A percentile compares a stretch with the other conserved stretches of the same genome.
These are phyloP conservation scores for Schoenoplectus triqueter DNA, from an alignment of 202 grass and related monocot genomes.

Conservation along the genomic window DNA sequence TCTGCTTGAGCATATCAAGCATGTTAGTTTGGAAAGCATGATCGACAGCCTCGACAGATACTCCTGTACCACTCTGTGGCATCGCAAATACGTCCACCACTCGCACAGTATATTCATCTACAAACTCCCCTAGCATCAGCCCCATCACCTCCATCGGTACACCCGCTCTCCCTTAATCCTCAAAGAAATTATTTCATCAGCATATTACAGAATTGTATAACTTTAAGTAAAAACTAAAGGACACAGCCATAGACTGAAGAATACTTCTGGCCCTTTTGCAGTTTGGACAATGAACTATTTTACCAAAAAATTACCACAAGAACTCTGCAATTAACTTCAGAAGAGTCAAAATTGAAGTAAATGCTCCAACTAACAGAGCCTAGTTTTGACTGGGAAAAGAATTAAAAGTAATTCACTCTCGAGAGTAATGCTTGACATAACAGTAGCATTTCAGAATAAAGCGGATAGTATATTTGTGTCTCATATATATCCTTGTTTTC, in stretches of 20 bases:
- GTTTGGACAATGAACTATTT: background rate
- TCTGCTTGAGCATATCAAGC: constrained; percentile 99
- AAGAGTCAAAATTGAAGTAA: background rate
- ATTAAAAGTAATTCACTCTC: background rate
- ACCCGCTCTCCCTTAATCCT: constrained; percentile 62
- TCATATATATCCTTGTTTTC: background rate
- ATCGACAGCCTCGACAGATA: constrained; percentile 94
- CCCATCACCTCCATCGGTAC: constrained; percentile 99
- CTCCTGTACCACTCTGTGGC: constrained; percentile 92
- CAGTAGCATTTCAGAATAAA: background rate
- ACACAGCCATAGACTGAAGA: background rate
- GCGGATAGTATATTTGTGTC: background rate
- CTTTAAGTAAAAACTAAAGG: background rate
- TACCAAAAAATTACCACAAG: background rate
- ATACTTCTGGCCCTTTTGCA: background rate
- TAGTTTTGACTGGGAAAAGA: background rate
- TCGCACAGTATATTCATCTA: constrained; percentile 92
- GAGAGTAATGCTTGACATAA: background rate
- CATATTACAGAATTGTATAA: background rate
- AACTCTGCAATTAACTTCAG: background rate
- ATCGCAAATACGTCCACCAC: constrained; percentile 97
- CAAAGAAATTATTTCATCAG: constrained; percentile 15
- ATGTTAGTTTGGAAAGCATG: constrained; percentile 96
- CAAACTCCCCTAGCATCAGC: constrained; percentile 92
- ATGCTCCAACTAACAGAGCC: background rate